phyloP scores from a whole-genome alignment of 164 flowering plant genomes.

The Vitis rupestris region DNA sequence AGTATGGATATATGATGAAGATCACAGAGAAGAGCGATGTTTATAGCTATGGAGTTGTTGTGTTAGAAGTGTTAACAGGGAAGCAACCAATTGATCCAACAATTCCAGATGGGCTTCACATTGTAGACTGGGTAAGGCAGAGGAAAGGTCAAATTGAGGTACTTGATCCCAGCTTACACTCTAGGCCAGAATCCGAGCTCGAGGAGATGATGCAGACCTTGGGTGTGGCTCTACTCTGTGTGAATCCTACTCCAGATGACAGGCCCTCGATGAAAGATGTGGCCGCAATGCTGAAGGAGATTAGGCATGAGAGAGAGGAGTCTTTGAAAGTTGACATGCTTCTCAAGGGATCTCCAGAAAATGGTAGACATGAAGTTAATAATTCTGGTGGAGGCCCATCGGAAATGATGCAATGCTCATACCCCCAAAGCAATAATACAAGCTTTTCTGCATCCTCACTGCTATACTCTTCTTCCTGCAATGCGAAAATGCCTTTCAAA shows the following conservation, averaged over 20 bases:
- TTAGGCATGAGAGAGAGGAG: conserved; percentile 35
- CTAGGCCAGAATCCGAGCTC: conserved; percentile 49
- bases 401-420: not conserved
- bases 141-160: conserved; percentile 44
- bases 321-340: conserved; percentile 23
- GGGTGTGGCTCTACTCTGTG: conserved; percentile 71
- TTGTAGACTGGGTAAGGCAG: conserved; percentile 71
- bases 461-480: conserved; percentile 24
- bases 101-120: conserved; percentile 66
- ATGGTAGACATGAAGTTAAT: not conserved
- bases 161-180: conserved; percentile 40
- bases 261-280: conserved; percentile 82
- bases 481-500: conserved; percentile 14
- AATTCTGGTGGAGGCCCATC: conserved; percentile 2
- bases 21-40: conserved; percentile 76
- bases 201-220: conserved; percentile 68
- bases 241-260: conserved; percentile 54
- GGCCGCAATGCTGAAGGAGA: conserved; percentile 46
- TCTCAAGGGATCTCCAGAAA: conserved; percentile 17
- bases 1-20: conserved; percentile 64
- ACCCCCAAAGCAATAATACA: conserved; percentile 22
- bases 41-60: conserved; percentile 67
- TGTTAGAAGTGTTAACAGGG: conserved; percentile 65
- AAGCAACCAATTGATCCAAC: conserved; percentile 79
- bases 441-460: conserved; percentile 31